These are phyloP conservation scores for Solioccasus polychromus DNA, from an alignment of 768 basidiomycete genomes.

Conservation along the genomic window DNA sequence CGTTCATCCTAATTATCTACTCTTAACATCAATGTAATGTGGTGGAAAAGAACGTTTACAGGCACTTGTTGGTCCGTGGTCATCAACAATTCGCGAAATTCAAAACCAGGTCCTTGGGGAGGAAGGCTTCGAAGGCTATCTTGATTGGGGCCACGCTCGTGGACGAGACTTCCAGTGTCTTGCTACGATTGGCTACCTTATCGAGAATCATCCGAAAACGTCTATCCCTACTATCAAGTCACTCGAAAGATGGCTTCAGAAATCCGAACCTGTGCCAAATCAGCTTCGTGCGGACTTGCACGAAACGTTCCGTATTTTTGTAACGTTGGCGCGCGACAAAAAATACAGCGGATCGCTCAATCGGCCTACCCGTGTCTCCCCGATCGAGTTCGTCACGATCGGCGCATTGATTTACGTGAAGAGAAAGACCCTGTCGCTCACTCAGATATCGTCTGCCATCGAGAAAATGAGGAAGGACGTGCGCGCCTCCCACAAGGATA, in stretches of 20 bases:
- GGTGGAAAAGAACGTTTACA: conserved; percentile 43
- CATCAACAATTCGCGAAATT: conserved; percentile 41
- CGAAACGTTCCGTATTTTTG: conserved; percentile 35
- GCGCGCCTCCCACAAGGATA: conserved; percentile 37
- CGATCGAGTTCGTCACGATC: conserved; percentile 46
- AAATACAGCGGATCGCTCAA: conserved; percentile 32
- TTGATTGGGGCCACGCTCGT: conserved; percentile 43
- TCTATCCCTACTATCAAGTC: conserved; percentile 23
- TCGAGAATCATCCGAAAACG: conserved; percentile 30
- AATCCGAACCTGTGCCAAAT: conserved; percentile 22
- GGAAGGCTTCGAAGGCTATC: conserved; percentile 35
- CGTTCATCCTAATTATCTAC: conserved; percentile 4
- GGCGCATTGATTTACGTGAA: conserved; percentile 40
- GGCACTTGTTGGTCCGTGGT: conserved; percentile 47
- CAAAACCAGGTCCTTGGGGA: conserved; percentile 35
- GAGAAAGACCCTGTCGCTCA: conserved; percentile 31
- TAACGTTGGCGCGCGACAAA: conserved; percentile 32
- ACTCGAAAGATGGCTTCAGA: conserved; percentile 39
- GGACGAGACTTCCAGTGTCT: conserved; percentile 48
- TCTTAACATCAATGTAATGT: not conserved
- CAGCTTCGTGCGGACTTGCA: conserved; percentile 27
- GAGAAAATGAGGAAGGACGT: conserved; percentile 38
- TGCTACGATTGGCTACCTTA: conserved; percentile 35
- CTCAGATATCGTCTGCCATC: conserved; percentile 44
- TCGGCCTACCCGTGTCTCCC: conserved; percentile 36